Evolutionary conservation across 1,139 yeast species (phyloP), one percentile per base, ranked within the genome.

Genomic region (Chernovozyma sophiae-reginae): DNA sequence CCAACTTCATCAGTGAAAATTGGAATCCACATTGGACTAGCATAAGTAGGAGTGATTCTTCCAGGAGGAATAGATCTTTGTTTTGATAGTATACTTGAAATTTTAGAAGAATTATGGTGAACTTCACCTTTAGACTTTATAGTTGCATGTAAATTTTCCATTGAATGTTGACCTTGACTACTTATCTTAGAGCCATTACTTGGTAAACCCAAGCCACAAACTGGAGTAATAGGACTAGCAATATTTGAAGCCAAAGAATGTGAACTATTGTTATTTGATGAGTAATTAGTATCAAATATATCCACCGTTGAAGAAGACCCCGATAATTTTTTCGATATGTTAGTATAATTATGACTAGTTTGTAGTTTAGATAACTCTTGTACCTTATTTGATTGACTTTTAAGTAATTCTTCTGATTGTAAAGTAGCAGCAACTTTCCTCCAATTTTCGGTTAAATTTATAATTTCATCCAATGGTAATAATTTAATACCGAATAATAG

Each of bases 21-120:
- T 2, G 97, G 97, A 38, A 90, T 81, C 97, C 97, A 90, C 53
- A 76, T 79, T 5, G 87, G 80, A 56, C 87, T 89, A 2, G 96
- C 92, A 61, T 86, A 90, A 1, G 77, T 79, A 3, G 74, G 68
- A 52, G 84, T 86, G 24, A 89, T 68, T 7, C 79, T 61, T 4
- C 79, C 79, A 14, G 86, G 86, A 4, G 97, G 97, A 12, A 84
- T 70, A 1, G 87, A 78, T 36, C 68, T 68, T 60, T 89, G 97
- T 33, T 52, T 57, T n/a, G 85, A 84, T 28, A 77, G 55, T 6
- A 40, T 19, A 11, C 33, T 23, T 14, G 39, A 22, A 11, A 32
- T 20, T 10, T 31, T 30, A 16, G 43, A 30, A 13, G 39, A 35
- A 7, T 20, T 20, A 20, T 6, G 10, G 10, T 20, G 23, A 6